Conservation (phyloP, 306 rosid species). For the Glycine latifolia region DNA sequence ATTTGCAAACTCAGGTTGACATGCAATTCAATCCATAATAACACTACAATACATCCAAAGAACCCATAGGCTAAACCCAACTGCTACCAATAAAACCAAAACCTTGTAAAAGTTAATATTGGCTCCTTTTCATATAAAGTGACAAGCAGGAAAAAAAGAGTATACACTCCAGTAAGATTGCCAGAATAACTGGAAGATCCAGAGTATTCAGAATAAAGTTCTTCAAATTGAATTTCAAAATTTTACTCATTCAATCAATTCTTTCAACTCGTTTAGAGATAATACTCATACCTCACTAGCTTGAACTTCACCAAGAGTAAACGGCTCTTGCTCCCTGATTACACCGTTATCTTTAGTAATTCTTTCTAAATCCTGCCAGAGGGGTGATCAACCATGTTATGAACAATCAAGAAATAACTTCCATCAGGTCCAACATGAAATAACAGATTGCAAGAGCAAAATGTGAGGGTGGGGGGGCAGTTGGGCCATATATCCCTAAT, state of each 20-base stretch:
- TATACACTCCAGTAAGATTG: constrained; percentile 1
- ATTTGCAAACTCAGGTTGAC: constrained; percentile 38
- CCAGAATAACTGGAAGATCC: constrained; percentile 36
- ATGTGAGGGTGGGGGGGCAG: constrained; percentile 2
- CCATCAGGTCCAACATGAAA: constrained; percentile 36
- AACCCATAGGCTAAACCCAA: constrained; percentile 8
- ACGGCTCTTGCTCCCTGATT: constrained; percentile 80
- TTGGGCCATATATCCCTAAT: constrained; percentile 24
- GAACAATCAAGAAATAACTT: constrained; percentile 12
- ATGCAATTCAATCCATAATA: constrained; percentile 32
- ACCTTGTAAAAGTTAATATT: constrained; percentile 19
- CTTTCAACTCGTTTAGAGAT: constrained; percentile 20
- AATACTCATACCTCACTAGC: constrained; percentile 70
- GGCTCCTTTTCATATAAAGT: not conserved
- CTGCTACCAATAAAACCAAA: constrained; percentile 7
- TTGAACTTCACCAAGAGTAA: constrained; percentile 68
- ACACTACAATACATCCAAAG: not conserved
- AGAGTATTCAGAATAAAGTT: constrained; percentile 30
- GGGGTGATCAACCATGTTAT: constrained; percentile 26
- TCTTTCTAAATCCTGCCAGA: constrained; percentile 81
- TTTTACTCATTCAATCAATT: constrained; percentile 24
- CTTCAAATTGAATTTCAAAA: constrained; percentile 28
- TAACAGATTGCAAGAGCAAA: constrained; percentile 39
- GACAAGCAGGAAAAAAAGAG: not conserved
- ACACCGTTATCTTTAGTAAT: constrained; percentile 67